These are phyloP conservation scores for Podaxis rugospora DNA, from an alignment of 768 basidiomycete species.

Conservation along the genomic window DNA sequence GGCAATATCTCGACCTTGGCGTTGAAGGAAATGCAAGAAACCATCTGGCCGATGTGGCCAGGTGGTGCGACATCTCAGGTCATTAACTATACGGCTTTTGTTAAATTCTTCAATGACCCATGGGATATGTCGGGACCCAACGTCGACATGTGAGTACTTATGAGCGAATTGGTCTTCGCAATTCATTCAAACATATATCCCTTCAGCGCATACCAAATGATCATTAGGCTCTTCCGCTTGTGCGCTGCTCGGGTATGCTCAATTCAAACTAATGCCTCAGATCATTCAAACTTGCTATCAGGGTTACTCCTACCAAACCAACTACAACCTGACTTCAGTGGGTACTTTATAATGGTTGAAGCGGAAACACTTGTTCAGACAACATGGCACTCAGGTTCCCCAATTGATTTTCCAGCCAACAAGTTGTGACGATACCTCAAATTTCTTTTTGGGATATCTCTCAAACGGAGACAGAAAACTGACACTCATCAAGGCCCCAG, in stretches of 20 bases:
- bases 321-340: slow-evolving; percentile 54
- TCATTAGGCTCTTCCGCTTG: slow-evolving; percentile 54
- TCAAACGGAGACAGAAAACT: slow-evolving; percentile 57
- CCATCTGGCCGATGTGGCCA: slow-evolving; percentile 62
- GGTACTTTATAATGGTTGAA: background rate
- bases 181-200: slow-evolving; percentile 4
- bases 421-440: slow-evolving; percentile 39
- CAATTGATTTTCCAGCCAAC: slow-evolving; percentile 65
- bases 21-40: slow-evolving; percentile 52
- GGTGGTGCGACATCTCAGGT: slow-evolving; percentile 53
- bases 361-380: slow-evolving; percentile 8
- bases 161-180: background rate
- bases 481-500: slow-evolving; percentile 41
- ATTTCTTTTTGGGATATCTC: slow-evolving; percentile 65
- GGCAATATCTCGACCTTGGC: slow-evolving; percentile 47
- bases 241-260: slow-evolving; percentile 53
- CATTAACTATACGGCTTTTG: slow-evolving; percentile 37
- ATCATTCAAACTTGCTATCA: slow-evolving; percentile 21
- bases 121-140: slow-evolving; percentile 61
- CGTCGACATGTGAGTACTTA: slow-evolving; percentile 40
- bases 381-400: slow-evolving; percentile 37
- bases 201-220: slow-evolving; percentile 49
- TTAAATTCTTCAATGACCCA: slow-evolving; percentile 62
- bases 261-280: slow-evolving; percentile 6
- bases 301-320: slow-evolving; percentile 70